Evolutionary conservation across 805 yeast genomes (phyloP).

Genomic region (Wickerhamomyces queroliae): DNA sequence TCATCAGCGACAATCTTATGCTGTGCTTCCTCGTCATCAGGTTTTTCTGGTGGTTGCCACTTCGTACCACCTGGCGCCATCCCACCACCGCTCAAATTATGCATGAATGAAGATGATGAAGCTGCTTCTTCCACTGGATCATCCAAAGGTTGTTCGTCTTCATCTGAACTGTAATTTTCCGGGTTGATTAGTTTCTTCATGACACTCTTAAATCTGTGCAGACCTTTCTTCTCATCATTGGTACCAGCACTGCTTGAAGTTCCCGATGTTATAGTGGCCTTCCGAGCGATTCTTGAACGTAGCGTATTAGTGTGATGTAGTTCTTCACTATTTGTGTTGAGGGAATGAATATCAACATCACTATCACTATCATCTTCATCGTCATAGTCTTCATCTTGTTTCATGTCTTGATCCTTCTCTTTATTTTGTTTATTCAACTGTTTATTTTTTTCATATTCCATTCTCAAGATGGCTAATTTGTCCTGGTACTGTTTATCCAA

Average conservation of each 20-base stretch:
- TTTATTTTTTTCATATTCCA: too few species aligned
- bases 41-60: constrained; percentile 7
- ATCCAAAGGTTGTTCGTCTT: constrained; percentile 13
- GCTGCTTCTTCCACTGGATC: constrained; percentile 10
- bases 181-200: constrained; percentile 14
- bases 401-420: constrained; percentile 1
- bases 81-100: constrained; percentile 28
- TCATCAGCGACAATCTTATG: constrained; percentile 25
- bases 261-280: background rate
- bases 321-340: background rate
- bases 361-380: constrained; percentile 15
- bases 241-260: background rate
- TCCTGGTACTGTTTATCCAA: constrained; percentile 10
- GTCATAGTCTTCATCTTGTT: constrained; percentile 13
- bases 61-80: constrained; percentile 29
- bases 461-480: constrained; percentile 13
- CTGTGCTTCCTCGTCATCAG: constrained; percentile 30
- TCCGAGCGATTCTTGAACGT: background rate
- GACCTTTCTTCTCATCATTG: constrained; percentile 8
- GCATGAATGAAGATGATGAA: constrained; percentile 25
- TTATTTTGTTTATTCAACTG: constrained; percentile 14
- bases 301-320: too few species aligned
- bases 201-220: constrained; percentile 11
- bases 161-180: constrained; percentile 4
- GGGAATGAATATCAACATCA: constrained; percentile 19